Conservation (phyloP, 495 filamentous ascomycete species). For the Podospora tetraspora region DNA sequence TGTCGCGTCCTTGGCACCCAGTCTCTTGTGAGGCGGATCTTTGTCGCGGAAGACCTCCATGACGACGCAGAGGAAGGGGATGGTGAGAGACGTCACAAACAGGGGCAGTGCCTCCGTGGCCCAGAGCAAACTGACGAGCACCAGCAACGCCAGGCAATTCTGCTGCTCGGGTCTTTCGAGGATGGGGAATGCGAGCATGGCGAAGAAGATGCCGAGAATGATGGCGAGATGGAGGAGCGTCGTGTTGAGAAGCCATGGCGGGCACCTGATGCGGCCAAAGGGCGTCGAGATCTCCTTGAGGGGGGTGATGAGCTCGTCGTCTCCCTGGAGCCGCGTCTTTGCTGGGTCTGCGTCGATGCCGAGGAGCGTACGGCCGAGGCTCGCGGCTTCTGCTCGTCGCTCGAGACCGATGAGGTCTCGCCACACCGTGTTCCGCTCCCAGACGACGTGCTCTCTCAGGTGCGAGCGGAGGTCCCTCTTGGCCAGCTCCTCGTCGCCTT, state of each 20-base stretch:
- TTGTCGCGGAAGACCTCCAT: slow-evolving; percentile 78
- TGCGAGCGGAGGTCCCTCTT: slow-evolving; percentile 84
- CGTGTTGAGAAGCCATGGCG: slow-evolving; percentile 75
- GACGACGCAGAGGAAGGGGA: slow-evolving; percentile 88
- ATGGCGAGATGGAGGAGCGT: slow-evolving; percentile 71
- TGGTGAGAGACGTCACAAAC: slow-evolving; percentile 90
- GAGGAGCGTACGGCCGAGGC: slow-evolving; percentile 78
- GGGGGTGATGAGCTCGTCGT: slow-evolving; percentile 50
- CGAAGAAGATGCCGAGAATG: slow-evolving; percentile 66
- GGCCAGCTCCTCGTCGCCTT: slow-evolving; percentile 67
- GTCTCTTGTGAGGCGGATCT: slow-evolving; percentile 59
- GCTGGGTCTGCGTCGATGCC: slow-evolving; percentile 66
- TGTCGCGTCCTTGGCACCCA: slow-evolving; percentile 69
- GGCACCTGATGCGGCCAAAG: slow-evolving; percentile 67
- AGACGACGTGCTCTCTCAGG: slow-evolving; percentile 93
- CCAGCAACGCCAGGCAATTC: slow-evolving; percentile 88
- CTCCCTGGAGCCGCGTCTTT: slow-evolving; percentile 73
- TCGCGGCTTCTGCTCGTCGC: slow-evolving; percentile 90
- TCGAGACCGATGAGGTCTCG: slow-evolving; percentile 98
- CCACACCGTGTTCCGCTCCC: slow-evolving; percentile 99
- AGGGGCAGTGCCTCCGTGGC: slow-evolving; percentile 95
- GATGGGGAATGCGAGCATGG: slow-evolving; percentile 66
- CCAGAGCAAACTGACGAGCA: slow-evolving; percentile 93
- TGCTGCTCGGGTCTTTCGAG: slow-evolving; percentile 85
- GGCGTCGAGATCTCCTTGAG: slow-evolving; percentile 74